These are phyloP conservation scores for Macadamia tetraphylla DNA, from an alignment of 164 flowering plant genomes.

Conservation along the genomic window DNA sequence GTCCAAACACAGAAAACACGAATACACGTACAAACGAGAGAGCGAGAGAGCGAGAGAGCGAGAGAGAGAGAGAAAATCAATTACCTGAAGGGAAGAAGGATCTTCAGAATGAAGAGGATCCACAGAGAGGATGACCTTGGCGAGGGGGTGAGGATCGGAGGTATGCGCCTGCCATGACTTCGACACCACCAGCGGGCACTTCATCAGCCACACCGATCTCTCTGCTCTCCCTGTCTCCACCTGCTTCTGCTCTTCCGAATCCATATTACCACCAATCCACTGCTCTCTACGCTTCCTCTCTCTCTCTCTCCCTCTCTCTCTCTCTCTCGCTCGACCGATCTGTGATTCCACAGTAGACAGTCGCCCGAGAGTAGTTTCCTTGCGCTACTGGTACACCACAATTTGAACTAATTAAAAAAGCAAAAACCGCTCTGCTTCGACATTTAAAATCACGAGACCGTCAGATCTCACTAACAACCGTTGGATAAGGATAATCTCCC, in stretches of 20 bases:
- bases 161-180: constrained; percentile 26
- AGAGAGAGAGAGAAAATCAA: background rate
- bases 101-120: constrained; percentile 58
- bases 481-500: too few species aligned
- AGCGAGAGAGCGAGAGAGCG: background rate
- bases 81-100: constrained; percentile 21
- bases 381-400: too few species aligned
- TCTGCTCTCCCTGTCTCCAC: constrained; percentile 50
- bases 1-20: too few species aligned
- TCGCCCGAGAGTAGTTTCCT: too few species aligned
- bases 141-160: constrained; percentile 36
- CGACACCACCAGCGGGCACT: constrained; percentile 60
- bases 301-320: too few species aligned
- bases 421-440: too few species aligned
- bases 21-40: too few species aligned
- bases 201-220: constrained; percentile 63
- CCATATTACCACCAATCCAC: constrained; percentile 5
- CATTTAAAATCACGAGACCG: too few species aligned
- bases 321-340: too few species aligned
- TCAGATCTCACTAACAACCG: too few species aligned
- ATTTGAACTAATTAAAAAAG: too few species aligned
- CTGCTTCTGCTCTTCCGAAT: background rate
- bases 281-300: background rate
- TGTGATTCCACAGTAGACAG: too few species aligned
- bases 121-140: constrained; percentile 62